Base-by-base conservation (phyloP, 495 filamentous ascomycete genomes). In the Tirmania nivea region DNA sequence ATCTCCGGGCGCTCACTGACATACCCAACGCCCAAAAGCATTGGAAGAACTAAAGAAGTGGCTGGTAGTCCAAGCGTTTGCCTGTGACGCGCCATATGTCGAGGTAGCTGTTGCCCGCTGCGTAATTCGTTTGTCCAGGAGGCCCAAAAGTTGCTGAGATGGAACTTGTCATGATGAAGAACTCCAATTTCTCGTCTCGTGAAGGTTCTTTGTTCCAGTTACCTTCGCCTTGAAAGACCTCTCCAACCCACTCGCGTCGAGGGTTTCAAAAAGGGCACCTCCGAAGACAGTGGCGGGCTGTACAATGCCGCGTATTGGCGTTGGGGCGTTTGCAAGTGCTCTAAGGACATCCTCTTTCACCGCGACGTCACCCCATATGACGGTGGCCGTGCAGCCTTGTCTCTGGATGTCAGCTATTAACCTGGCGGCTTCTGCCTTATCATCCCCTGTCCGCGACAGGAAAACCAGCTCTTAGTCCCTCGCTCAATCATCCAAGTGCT, bases 161-260 rank as follows among this genome's bases (percentile, higher is more conserved):
- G 3, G 80, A 83, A 5, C 77, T 79, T 35, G 82, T 71, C 37
- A 71, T 70, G 19, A 82, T 65, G 65, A 83, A 83, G 69, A 84
- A 84, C 60, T 83, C 80, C 0, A 83, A 70, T 21, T 50, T 20
- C n/a, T 60, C 57, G 12, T 58, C 37, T 73, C 61, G 61, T 83
- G 78, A 49, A 83, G 66, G 61, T 81, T 75, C 71, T 72, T 70
- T 8, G 69, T 65, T 10, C 74, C 76, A 31, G 71, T 61, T 1
- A 79, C 73, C 61, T 79, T 80, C 5, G 67, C 62, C 11, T 59
- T 63, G 54, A 72, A 78, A 0, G 73, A 64, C 54, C 65, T 69
- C 8, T 67, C 68, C 71, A 79, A 75, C 10, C 36, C 36, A 42
- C n/a, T n/a, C 9, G n/a, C n/a, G 10, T 42, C 36, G 9, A 42